Percentiles rank a stretch among this genome's conserved stretches.
phyloP scores from a whole-genome alignment of 192 early-diverging fungal species.

The Coemansia sp. region DNA sequence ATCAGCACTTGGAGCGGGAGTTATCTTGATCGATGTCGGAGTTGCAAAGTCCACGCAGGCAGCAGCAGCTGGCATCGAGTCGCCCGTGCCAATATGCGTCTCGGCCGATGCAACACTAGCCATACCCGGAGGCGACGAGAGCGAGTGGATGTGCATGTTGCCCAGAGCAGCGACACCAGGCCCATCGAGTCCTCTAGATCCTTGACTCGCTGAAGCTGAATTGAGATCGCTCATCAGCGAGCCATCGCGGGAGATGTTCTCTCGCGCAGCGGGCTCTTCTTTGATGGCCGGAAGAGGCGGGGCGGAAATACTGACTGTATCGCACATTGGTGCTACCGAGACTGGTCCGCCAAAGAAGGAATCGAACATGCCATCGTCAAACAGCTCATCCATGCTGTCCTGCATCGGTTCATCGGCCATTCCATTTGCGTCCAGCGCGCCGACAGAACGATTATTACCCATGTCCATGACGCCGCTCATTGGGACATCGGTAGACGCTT shows the following conservation, averaged over 20 bases:
- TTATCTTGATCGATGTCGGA: constrained; percentile 38
- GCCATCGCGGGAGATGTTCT: not conserved
- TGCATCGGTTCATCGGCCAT: not conserved
- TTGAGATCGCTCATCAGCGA: not conserved
- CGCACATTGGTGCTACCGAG: not conserved
- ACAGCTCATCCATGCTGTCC: constrained; percentile 33
- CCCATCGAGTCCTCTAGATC: not conserved
- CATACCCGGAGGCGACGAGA: constrained; percentile 42
- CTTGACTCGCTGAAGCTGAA: not conserved
- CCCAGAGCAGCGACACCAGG: not conserved
- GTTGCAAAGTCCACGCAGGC: constrained; percentile 33
- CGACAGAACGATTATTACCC: not conserved
- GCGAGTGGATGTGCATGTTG: not conserved
- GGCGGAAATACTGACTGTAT: not conserved
- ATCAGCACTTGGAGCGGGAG: constrained; percentile 37
- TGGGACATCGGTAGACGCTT: not conserved
- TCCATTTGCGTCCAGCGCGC: not conserved
- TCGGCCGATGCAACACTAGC: constrained; percentile 17
- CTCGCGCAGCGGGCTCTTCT: not conserved
- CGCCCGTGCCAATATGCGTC: constrained; percentile 17
- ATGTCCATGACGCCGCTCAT: not conserved
- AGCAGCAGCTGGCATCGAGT: constrained; percentile 4
- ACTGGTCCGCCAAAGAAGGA: constrained; percentile 37
- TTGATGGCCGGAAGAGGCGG: not conserved
- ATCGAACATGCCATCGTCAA: constrained; percentile 46